A percentile compares a stretch with the other conserved stretches of the same genome.
phyloP scores from a whole-genome alignment of 2,329 filamentous ascomycete genomes.

The Dothideomycetes sp. region DNA sequence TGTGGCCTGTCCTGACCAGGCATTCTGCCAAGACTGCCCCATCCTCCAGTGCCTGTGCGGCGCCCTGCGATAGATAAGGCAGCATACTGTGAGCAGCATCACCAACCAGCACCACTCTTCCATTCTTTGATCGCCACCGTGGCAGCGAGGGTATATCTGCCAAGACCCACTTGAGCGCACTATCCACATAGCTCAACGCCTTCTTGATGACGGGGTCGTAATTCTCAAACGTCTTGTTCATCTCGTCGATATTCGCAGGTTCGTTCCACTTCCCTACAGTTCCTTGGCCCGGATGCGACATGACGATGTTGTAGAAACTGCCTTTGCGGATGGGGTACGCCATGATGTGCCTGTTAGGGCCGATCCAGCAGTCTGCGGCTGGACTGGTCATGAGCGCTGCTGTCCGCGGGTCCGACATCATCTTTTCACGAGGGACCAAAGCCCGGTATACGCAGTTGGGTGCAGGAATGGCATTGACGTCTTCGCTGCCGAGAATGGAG shows the following conservation, averaged over 20 bases:
- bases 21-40: not conserved
- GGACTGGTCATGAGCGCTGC: no score
- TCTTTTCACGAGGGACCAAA: constrained; percentile 17
- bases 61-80: constrained; percentile 1
- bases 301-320: not conserved
- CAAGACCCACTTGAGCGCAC: constrained; percentile 3
- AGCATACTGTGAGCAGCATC: constrained; percentile 1
- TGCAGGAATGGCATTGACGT: constrained; percentile 17
- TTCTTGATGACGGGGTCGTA: not conserved
- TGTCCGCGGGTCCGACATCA: no score
- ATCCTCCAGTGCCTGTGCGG: constrained; percentile 4
- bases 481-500: constrained; percentile 17
- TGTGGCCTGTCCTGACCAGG: no score
- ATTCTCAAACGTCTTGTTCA: constrained; percentile 2
- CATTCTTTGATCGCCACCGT: not conserved
- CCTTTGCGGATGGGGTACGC: constrained; percentile 7
- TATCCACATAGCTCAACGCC: no score
- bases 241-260: not conserved
- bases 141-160: no score
- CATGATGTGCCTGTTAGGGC: constrained; percentile 6
- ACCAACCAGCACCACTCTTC: not conserved
- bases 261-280: no score
- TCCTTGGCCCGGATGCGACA: no score
- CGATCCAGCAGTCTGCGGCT: constrained; percentile 22
- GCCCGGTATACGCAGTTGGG: constrained; percentile 19